These are phyloP conservation scores for Eucalyptus cloeziana DNA, from an alignment of 345 rosid genomes.

Conservation along the genomic window DNA sequence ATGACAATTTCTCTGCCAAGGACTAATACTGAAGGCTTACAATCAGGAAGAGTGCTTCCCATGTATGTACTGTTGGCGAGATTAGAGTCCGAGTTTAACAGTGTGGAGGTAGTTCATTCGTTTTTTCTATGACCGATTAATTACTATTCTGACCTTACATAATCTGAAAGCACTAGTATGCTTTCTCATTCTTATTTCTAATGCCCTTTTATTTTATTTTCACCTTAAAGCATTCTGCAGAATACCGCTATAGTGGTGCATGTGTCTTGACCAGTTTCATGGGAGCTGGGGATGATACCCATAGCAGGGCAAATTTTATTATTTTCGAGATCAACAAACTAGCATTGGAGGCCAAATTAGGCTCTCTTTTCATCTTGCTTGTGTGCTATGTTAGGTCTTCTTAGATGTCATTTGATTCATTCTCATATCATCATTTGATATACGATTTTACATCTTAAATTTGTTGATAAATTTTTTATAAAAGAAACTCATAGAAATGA, in stretches of 20 bases:
- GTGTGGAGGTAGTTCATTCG: slow-evolving; percentile 40
- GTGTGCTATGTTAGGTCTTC: slow-evolving; percentile 63
- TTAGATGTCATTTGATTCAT: background rate
- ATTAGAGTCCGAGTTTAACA: slow-evolving; percentile 36
- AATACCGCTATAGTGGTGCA: slow-evolving; percentile 71
- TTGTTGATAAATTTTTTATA: background rate
- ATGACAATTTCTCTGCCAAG: slow-evolving; percentile 49
- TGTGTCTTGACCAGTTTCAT: slow-evolving; percentile 56
- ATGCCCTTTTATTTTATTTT: slow-evolving; percentile 5
- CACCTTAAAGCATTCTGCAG: slow-evolving; percentile 71
- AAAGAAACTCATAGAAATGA: background rate
- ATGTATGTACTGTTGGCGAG: slow-evolving; percentile 75
- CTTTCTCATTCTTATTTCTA: background rate
- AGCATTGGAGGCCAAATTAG: slow-evolving; percentile 63
- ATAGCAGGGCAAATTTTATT: slow-evolving; percentile 59
- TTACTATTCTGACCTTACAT: background rate
- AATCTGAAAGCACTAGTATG: background rate
- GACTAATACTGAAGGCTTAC: slow-evolving; percentile 35
- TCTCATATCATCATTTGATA: background rate
- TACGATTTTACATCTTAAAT: background rate
- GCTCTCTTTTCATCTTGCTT: slow-evolving; percentile 71
- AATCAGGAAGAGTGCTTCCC: slow-evolving; percentile 50
- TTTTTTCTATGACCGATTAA: background rate
- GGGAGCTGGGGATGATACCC: slow-evolving; percentile 55
- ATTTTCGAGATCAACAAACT: slow-evolving; percentile 81